Base-by-base conservation (phyloP, 805 yeast species). In the Lipomyces yamanashiensis region DNA sequence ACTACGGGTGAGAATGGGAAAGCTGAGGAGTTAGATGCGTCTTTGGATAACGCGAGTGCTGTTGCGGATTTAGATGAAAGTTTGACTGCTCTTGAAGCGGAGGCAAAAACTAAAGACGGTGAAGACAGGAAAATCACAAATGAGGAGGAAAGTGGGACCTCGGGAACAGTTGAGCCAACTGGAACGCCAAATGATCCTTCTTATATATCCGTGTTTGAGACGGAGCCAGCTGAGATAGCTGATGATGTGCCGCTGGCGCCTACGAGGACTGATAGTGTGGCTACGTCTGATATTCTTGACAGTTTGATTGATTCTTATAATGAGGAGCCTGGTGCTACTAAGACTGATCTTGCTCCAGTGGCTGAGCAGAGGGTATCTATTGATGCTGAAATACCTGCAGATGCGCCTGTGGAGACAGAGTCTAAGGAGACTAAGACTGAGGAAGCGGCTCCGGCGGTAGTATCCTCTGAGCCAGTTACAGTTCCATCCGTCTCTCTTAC, bases 241-340 rank as follows among this genome's bases (percentile, higher is more conserved):
- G 44, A 51, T 19, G 23, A 51, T 2, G 54, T 33, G 36, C 15
- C 5, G 41, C 50, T 23, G 17, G 39, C n/a, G 34, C 48, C 56
- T 44, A 39, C 49, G 15, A 37, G 54, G 28, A 48, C 56, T 17
- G 58, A 50, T 37, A 45, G 60, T 49, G 50, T 23, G 10, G 19
- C 54, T n/a, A 44, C 44, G 15, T 56, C 59, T n/a, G 65, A 62
- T 54, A 45, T 54, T 19, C 19, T 62, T 39, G 62, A 53, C 34
- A 48, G 48, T 53, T 36, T 62, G 47, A 62, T 62, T 34, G 57
- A 58, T 23, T 57, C 53, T 4, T 62, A 62, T 39, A 51, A n/a
- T 12, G 36, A 8, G 2, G 28, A 44, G 19, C 36, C 34, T 7
- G 57, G 41, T 12, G 37, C 12, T 7, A 44, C 19, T 1, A 34